Conservation (phyloP, 768 basidiomycete genomes). For the Leccinum ochraceum region DNA sequence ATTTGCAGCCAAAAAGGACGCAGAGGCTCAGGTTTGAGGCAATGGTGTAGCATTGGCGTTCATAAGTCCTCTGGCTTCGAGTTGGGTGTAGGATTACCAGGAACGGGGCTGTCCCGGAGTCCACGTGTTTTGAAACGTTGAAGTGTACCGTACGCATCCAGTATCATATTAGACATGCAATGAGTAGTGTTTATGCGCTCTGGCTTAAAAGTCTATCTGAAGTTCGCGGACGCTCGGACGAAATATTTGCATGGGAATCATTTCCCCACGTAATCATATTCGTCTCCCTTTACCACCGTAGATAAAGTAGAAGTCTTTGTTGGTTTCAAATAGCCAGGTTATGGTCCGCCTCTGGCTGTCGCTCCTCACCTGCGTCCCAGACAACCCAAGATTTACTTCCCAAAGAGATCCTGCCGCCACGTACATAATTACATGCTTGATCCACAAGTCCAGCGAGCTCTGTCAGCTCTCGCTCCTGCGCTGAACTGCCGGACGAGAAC, state of each 20-base stretch:
- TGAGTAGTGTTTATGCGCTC: background rate
- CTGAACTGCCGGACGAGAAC: constrained; percentile 17
- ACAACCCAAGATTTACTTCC: constrained; percentile 21
- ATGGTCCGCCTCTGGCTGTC: background rate
- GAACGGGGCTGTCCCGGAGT: background rate
- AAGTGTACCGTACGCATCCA: constrained; percentile 15
- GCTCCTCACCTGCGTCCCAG: constrained; percentile 20
- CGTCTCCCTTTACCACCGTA: too few relatives aligned
- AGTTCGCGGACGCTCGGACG: too few relatives aligned
- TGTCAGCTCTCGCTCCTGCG: constrained; percentile 17
- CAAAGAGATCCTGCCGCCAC: constrained; percentile 5
- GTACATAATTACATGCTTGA: background rate
- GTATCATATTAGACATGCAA: constrained; percentile 12
- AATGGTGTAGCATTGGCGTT: background rate
- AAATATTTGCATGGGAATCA: too few relatives aligned
- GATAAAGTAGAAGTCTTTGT: too few relatives aligned
- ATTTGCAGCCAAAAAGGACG: constrained; percentile 77
- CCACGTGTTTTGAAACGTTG: background rate
- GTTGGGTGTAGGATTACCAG: constrained; percentile 19
- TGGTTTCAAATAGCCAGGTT: background rate
- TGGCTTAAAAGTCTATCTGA: background rate
- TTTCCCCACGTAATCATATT: too few relatives aligned
- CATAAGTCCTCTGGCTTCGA: background rate
- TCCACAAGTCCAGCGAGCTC: constrained; percentile 13
- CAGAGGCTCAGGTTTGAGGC: constrained; percentile 24